phyloP scores from a whole-genome alignment of 2,329 filamentous ascomycete genomes.

The Colletotrichum shisoi region DNA sequence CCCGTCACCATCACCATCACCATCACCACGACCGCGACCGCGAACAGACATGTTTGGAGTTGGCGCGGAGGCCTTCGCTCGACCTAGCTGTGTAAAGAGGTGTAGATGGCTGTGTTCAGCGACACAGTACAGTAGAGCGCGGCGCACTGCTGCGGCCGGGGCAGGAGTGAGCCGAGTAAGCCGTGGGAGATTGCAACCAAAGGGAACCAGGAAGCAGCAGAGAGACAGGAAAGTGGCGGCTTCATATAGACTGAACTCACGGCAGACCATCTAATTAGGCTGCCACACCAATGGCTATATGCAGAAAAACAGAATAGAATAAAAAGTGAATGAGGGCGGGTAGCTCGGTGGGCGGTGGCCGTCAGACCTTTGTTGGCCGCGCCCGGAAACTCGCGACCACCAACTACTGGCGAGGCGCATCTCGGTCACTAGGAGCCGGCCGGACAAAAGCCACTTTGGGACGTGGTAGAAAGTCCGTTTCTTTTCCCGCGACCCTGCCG shows the following conservation, averaged over 20 bases:
- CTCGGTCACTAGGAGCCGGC: slow-evolving; percentile 33
- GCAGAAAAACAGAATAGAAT: background rate
- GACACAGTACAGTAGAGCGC: slow-evolving; percentile 1
- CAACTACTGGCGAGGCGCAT: slow-evolving; percentile 38
- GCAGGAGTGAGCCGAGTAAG: background rate
- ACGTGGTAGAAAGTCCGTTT: slow-evolving; percentile 21
- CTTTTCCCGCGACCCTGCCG: slow-evolving; percentile 29
- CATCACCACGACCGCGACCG: slow-evolving; percentile 1
- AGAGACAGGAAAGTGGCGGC: slow-evolving; percentile 20
- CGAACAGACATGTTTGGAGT: slow-evolving; percentile 22
- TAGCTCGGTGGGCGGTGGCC: slow-evolving; percentile 38
- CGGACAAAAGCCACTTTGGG: slow-evolving; percentile 26
- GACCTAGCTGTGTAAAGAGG: background rate
- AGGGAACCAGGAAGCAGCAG: background rate
- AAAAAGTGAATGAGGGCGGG: slow-evolving; percentile 37
- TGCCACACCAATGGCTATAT: slow-evolving; percentile 36
- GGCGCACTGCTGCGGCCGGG: slow-evolving; percentile 11
- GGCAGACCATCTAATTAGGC: slow-evolving; percentile 35
- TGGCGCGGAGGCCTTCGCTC: slow-evolving; percentile 3
- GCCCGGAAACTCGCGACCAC: slow-evolving; percentile 35
- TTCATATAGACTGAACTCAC: slow-evolving; percentile 34
- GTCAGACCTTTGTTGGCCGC: slow-evolving; percentile 39
- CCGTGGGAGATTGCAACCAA: background rate
- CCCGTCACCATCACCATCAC: background rate
- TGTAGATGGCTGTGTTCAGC: background rate